These are phyloP conservation scores for Aspergillus neoniger DNA, from an alignment of 2,329 filamentous ascomycete species.

Conservation along the genomic window DNA sequence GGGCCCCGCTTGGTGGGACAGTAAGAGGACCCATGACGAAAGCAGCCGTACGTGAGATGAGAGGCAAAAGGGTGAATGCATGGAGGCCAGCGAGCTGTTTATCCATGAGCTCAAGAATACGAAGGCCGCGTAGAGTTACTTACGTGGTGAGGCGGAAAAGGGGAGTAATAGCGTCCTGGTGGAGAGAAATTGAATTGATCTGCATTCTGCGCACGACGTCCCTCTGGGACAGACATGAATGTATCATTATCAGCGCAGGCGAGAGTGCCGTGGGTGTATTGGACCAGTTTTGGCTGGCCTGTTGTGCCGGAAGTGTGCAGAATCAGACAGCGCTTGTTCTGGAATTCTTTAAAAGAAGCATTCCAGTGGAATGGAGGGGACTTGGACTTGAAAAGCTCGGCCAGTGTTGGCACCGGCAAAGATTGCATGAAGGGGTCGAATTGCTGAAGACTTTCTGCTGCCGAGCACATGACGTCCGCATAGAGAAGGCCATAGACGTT, in stretches of 20 bases:
- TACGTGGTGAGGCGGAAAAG: background rate
- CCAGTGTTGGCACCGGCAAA: background rate
- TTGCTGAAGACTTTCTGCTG: background rate
- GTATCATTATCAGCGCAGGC: background rate
- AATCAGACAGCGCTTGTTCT: background rate
- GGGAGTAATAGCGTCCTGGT: background rate
- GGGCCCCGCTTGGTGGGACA: background rate
- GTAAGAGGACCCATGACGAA: background rate
- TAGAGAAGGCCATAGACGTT: background rate
- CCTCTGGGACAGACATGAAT: background rate
- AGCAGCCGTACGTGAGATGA: background rate
- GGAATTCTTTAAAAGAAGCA: background rate
- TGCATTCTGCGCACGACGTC: background rate
- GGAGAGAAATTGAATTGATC: background rate
- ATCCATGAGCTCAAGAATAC: background rate
- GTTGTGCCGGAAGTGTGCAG: background rate
- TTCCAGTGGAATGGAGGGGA: background rate
- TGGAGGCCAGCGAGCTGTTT: background rate
- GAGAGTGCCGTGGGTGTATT: background rate
- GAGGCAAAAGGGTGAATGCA: background rate
- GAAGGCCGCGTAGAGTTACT: background rate
- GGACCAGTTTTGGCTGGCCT: background rate
- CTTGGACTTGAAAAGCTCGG: background rate
- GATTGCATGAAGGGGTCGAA: conserved; percentile 1
- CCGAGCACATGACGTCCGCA: background rate